phyloP scores from a whole-genome alignment of 495 filamentous ascomycete genomes.

The Collariella sp. region DNA sequence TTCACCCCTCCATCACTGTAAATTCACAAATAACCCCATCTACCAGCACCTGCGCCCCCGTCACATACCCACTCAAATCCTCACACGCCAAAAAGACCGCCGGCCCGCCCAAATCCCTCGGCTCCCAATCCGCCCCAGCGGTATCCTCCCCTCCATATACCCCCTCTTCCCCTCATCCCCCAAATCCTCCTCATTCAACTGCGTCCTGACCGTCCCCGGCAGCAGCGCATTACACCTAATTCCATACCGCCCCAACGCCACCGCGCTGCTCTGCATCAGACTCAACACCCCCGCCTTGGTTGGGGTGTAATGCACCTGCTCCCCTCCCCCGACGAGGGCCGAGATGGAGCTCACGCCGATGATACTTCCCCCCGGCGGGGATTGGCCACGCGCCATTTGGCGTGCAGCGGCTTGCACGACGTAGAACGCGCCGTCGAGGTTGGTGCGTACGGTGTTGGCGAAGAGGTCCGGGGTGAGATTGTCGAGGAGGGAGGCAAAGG shows the following conservation, averaged over 20 bases:
- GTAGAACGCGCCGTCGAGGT: constrained; percentile 82
- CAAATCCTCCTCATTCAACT: constrained; percentile 80
- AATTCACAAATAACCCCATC: constrained; percentile 65
- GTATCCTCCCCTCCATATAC: constrained; percentile 83
- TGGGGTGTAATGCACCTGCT: constrained; percentile 82
- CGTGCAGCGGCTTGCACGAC: constrained; percentile 71
- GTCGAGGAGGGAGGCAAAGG: constrained; percentile 75
- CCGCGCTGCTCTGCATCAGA: constrained; percentile 77
- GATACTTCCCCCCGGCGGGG: constrained; percentile 60
- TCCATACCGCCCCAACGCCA: constrained; percentile 64
- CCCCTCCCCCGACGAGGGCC: constrained; percentile 72
- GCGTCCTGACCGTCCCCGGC: constrained; percentile 78
- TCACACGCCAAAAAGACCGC: constrained; percentile 83
- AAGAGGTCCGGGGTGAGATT: constrained; percentile 57
- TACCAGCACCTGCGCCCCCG: constrained; percentile 74
- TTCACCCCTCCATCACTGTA: constrained; percentile 33
- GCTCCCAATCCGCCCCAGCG: constrained; percentile 65
- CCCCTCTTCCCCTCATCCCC: constrained; percentile 55
- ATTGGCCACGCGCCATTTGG: constrained; percentile 61
- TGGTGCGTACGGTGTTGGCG: constrained; percentile 57
- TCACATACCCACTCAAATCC: constrained; percentile 68
- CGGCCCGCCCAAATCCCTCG: constrained; percentile 65
- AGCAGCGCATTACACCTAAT: constrained; percentile 81
- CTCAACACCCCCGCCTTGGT: constrained; percentile 80
- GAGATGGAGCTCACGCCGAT: constrained; percentile 79